Percentiles rank a stretch among this genome's conserved stretches.
Evolutionary conservation across 2,329 filamentous ascomycete species (phyloP).

Genomic region (Fusarium coffeatum): DNA sequence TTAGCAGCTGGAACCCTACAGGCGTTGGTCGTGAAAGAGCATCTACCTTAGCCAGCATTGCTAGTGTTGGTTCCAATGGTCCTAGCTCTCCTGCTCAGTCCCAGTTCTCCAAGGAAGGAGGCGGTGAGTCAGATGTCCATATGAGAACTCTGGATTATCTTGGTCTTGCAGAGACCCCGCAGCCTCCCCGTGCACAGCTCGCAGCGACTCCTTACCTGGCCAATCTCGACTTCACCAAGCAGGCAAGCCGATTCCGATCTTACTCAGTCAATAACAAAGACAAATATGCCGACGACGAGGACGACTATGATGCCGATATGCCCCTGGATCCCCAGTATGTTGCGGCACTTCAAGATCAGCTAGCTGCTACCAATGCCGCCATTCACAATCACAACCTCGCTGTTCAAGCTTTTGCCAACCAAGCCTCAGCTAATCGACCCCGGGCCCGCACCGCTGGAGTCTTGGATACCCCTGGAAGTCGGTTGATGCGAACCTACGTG

Average conservation of each 20-base stretch:
- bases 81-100: conserved; percentile 89
- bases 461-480: conserved; percentile 78
- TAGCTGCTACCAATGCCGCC: conserved; percentile 72
- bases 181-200: conserved; percentile 79
- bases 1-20: conserved; percentile 83
- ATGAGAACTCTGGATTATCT: conserved; percentile 95
- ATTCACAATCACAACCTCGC: conserved; percentile 94
- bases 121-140: conserved; percentile 86
- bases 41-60: conserved; percentile 82
- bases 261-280: conserved; percentile 99
- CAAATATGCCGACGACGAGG: conserved; percentile 91
- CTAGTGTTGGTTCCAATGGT: conserved; percentile 91
- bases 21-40: conserved; percentile 79
- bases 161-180: conserved; percentile 92
- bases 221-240: conserved; percentile 79
- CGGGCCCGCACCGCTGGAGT: conserved; percentile 93
- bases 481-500: conserved; percentile 77
- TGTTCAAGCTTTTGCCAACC: conserved; percentile 90
- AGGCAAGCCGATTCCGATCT: conserved; percentile 89
- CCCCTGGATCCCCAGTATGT: conserved; percentile 69
- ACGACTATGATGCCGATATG: conserved; percentile 72
- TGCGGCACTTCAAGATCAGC: conserved; percentile 70
- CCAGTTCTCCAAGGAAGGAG: conserved; percentile 85
- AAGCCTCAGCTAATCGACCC: conserved; percentile 83
- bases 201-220: conserved; percentile 80